These are phyloP conservation scores for Aspergillus baeticus DNA, from an alignment of 495 filamentous ascomycete genomes.

Conservation along the genomic window DNA sequence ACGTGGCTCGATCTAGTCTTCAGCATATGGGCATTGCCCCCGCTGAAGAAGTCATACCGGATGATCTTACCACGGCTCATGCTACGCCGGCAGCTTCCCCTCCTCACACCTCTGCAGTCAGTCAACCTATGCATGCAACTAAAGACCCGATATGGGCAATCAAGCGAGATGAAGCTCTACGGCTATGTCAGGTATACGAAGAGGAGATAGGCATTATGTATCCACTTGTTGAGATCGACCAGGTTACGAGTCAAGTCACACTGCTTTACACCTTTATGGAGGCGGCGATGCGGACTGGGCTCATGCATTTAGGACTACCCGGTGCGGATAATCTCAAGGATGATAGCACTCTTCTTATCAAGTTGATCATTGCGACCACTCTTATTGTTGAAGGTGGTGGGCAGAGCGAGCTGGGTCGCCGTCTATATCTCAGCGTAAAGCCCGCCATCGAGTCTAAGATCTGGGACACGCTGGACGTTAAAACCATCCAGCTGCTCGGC, in stretches of 20 bases:
- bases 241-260: slow-evolving; percentile 61
- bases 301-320: slow-evolving; percentile 51
- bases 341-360: slow-evolving; percentile 67
- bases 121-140: slow-evolving; percentile 36
- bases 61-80: slow-evolving; percentile 51
- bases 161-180: slow-evolving; percentile 66
- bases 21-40: slow-evolving; percentile 80
- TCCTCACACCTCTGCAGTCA: slow-evolving; percentile 26
- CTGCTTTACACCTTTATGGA: slow-evolving; percentile 71
- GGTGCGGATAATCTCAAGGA: slow-evolving; percentile 67
- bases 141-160: slow-evolving; percentile 78
- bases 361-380: slow-evolving; percentile 75
- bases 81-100: slow-evolving; percentile 54
- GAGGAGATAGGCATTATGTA: slow-evolving; percentile 89
- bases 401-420: slow-evolving; percentile 67
- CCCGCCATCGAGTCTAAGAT: slow-evolving; percentile 67
- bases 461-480: slow-evolving; percentile 63
- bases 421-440: slow-evolving; percentile 69
- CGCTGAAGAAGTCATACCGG: slow-evolving; percentile 57
- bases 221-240: slow-evolving; percentile 71
- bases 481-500: slow-evolving; percentile 68
- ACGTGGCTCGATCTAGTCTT: slow-evolving; percentile 82
- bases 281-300: slow-evolving; percentile 55
- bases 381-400: slow-evolving; percentile 73
- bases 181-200: slow-evolving; percentile 70